phyloP scores from a whole-genome alignment of 495 filamentous ascomycete species.

The Poronia punctata region DNA sequence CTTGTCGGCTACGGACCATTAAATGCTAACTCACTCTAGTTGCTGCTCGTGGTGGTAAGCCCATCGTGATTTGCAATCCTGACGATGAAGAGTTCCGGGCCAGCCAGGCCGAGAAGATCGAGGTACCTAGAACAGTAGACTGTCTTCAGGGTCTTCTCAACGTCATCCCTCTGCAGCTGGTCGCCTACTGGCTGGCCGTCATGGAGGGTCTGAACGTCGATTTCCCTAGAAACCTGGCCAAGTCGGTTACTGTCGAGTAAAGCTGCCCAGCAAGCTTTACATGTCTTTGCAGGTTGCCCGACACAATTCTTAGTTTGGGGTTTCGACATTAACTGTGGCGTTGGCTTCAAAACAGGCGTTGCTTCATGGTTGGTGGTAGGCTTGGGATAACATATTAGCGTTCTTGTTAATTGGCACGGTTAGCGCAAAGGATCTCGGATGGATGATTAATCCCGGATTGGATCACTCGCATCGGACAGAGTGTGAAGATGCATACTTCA shows the following conservation, averaged over 20 bases:
- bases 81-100: constrained; percentile 81
- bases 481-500: constrained; percentile 5
- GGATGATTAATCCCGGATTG: constrained; percentile 5
- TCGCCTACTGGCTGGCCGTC: constrained; percentile 97
- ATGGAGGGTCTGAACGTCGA: constrained; percentile 93
- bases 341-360: constrained; percentile 16
- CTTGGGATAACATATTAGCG: constrained; percentile 18
- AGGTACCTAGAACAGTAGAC: constrained; percentile 93
- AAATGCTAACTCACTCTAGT: too few relatives aligned
- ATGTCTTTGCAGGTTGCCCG: constrained; percentile 8
- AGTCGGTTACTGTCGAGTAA: constrained; percentile 98
- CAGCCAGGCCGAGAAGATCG: constrained; percentile 89
- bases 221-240: constrained; percentile 95
- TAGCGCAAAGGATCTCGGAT: constrained; percentile 13
- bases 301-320: constrained; percentile 4
- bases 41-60: constrained; percentile 85
- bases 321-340: constrained; percentile 17
- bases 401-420: constrained; percentile 15
- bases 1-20: constrained; percentile 2
- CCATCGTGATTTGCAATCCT: constrained; percentile 96
- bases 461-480: too few relatives aligned
- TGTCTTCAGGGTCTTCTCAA: constrained; percentile 93
- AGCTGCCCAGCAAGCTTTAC: constrained; percentile 8
- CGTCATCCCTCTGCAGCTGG: constrained; percentile 94
- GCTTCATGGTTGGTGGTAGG: constrained; percentile 19